phyloP scores from a whole-genome alignment of 768 basidiomycete species.

The Suillus paluster region DNA sequence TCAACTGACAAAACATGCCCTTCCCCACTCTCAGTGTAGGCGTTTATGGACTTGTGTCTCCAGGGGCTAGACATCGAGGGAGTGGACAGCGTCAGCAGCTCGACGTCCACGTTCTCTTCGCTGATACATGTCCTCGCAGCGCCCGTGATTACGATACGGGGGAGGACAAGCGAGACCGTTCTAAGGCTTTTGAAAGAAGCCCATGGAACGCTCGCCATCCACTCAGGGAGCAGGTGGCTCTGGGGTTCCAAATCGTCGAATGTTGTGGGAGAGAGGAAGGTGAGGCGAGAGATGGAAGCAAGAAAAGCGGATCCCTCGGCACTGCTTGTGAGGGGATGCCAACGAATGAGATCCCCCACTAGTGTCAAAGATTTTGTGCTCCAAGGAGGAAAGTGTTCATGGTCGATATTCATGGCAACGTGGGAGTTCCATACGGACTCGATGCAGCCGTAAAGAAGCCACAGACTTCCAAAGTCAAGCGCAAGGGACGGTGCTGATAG shows the following conservation, averaged over 20 bases:
- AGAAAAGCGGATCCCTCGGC: conserved; percentile 39
- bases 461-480: conserved; percentile 34
- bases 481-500: conserved; percentile 29
- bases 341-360: conserved; percentile 30
- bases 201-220: conserved; percentile 38
- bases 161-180: not conserved
- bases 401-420: not conserved
- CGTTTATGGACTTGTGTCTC: not conserved
- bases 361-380: conserved; percentile 30
- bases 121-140: not conserved
- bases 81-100: not conserved
- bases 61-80: not conserved
- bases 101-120: not conserved
- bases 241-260: not conserved
- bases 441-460: conserved; percentile 42
- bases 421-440: conserved; percentile 11
- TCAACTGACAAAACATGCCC: not conserved
- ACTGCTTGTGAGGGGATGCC: conserved; percentile 41
- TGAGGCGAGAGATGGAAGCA: conserved; percentile 41
- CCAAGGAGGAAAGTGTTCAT: conserved; percentile 10
- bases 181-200: conserved; percentile 32
- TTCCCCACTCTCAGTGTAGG: not conserved
- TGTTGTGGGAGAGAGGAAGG: conserved; percentile 28
- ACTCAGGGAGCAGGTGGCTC: conserved; percentile 14
- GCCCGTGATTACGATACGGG: not conserved